Evolutionary conservation across 768 basidiomycete species (phyloP), one percentile per base, ranked within the genome.

Genomic region (Suillus weaverae): DNA sequence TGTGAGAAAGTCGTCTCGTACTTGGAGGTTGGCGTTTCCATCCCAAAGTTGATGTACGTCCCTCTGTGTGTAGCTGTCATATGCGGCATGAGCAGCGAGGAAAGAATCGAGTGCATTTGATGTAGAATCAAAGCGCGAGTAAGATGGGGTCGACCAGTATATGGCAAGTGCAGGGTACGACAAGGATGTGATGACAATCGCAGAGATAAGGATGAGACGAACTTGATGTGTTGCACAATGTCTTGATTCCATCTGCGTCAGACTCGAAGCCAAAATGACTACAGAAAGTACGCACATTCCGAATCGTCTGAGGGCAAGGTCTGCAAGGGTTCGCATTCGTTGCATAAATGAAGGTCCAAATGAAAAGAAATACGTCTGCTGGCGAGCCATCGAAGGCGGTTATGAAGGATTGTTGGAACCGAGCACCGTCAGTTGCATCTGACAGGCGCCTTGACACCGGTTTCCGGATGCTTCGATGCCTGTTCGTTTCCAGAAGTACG

Each of bases 181-280:
- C 62, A 96, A 85, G 20, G 90, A 90, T 62, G 93, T 91, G 73
- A 95, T 95, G 67, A 95, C 93, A 64, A 94, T 85, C 60, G 90
- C 86, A 26, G 91, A 95, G 66, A 94, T 88, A 69, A 96, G 84
- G 74, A 96, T 92, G 57, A 95, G 87, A 61, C 92, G 88, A 62
- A 93, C 92, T 77, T 95, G 94, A 76, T 95, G 92, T 2, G 90
- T 92, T 67, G 94, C 92, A 71, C 93, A 94, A 73, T 95, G 93
- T 64, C 93, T 95, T 70, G 14, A 62, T 50, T 11, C 35, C 33
- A 36, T 48, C 36, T 54, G 41, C 63, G 64, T 66, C 64, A 57
- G 64, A 66, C 22, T 43, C 61, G 65, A 54, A 35, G 22, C 53
- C 53, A 57, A 30, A 51, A 64, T 14, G 26, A 44, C 43, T 39